Base-by-base conservation (phyloP, 1,284 basidiomycete species). In the Cutaneotrichosporon cyanovorans region DNA sequence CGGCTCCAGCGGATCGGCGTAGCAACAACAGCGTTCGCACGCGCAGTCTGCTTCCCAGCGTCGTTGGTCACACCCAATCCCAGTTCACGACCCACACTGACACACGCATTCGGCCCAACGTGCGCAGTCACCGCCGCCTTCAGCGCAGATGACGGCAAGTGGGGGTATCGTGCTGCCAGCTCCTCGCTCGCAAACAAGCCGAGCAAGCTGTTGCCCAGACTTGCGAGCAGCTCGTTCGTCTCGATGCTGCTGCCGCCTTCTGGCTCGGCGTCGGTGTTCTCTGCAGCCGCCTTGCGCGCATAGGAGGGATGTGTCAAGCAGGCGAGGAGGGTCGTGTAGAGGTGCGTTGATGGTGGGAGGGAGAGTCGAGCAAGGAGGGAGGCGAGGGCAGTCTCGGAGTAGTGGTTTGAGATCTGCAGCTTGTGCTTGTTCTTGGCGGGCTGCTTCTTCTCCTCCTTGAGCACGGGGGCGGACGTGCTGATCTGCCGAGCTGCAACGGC, bases 141-240 rank as follows among this genome's bases (percentile, higher is more conserved):
- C 59, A 92, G 74, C 16, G 89, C 88, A 42, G 84, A 80, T 19
- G 88, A 90, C 2, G 93, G 93, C 19, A 98, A 77, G 67, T 95
- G 84, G 0, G 95, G 93, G 69, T 86, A 97, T 38, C 81, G 77
- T 8, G 84, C 76, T 50, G 87, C 79, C 25, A 97, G 73, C 65
- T 84, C 82, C 73, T 99, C 93, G 0, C 86, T 76, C 5, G 87
- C 86, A 59, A 97, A 88, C 33, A 97, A 77, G 42, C 93, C 93
- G 64, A 97, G 78, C 37, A 98, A 77, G 1, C 86, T 80, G 73
- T 97, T 97, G 25, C 93, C 93, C 6, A 95, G 72, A 0, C 79
- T 72, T 1, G 85, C 77, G 5, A 96, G 78, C 39, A 85, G 79
- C n/a, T 78, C 82, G 72, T 97, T 96, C 80, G 83, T 59, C 66